Conservation (phyloP, 148 eudicot species). For the Persicaria maculosa region DNA sequence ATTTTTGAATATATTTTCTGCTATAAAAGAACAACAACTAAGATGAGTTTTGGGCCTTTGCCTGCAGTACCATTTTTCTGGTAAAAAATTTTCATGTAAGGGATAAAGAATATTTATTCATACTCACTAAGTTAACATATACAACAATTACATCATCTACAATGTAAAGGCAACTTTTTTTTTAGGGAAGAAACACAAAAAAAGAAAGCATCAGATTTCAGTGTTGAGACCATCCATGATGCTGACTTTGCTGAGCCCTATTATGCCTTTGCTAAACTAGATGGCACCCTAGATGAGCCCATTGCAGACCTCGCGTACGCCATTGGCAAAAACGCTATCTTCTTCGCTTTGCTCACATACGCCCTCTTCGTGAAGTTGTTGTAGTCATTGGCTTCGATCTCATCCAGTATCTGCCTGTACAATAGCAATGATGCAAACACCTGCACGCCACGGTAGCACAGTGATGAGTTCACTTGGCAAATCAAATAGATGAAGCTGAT, state of each 20-base stretch:
- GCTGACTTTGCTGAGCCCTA: conserved; percentile 5
- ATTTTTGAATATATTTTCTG: not conserved
- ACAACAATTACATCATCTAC: conserved; percentile 15
- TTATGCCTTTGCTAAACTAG: conserved; percentile 37
- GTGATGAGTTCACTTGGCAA: not conserved
- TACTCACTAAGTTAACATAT: conserved; percentile 6
- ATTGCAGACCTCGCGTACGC: conserved; percentile 69
- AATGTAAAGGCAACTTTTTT: not conserved
- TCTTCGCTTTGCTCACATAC: conserved; percentile 83
- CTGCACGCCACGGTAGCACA: conserved; percentile 26
- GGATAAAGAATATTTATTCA: conserved; percentile 5
- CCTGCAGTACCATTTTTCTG: not conserved
- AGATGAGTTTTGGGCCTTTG: not conserved
- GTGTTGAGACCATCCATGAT: not conserved
- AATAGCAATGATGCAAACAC: conserved; percentile 90
- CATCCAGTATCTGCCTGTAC: conserved; percentile 84
- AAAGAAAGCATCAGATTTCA: not conserved
- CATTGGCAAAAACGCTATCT: conserved; percentile 62
- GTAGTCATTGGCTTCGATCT: conserved; percentile 93
- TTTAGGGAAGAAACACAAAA: not conserved
- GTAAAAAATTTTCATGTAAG: not conserved
- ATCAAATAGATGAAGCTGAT: not conserved
- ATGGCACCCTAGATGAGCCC: conserved; percentile 39
- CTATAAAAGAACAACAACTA: not conserved
- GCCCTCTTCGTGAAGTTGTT: conserved; percentile 91